These are phyloP conservation scores for Sclerotinia spermophila DNA, from an alignment of 2,329 filamentous ascomycete species.

Conservation along the genomic window DNA sequence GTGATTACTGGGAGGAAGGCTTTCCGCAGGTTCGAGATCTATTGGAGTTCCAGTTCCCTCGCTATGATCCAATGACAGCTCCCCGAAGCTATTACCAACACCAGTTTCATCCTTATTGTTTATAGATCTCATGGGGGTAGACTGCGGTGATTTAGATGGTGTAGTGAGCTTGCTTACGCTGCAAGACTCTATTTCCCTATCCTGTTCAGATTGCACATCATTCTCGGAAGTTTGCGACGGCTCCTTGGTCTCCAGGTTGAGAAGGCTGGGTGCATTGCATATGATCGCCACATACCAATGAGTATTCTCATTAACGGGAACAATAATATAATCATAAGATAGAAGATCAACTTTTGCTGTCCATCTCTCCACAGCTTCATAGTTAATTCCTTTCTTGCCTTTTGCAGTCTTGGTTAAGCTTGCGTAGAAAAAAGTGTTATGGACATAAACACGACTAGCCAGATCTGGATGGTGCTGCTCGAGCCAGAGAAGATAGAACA, in stretches of 20 bases:
- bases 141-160: neutral
- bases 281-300: slow-evolving; percentile 98
- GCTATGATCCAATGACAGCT: neutral
- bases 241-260: slow-evolving; percentile 34
- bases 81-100: neutral
- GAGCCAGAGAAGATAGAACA: slow-evolving; percentile 77
- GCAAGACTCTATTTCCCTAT: neutral
- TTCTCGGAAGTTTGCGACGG: slow-evolving; percentile 4
- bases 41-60: neutral
- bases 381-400: slow-evolving; percentile 66
- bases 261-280: slow-evolving; percentile 73
- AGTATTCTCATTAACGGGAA: slow-evolving; percentile 80
- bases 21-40: neutral
- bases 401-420: slow-evolving; percentile 61
- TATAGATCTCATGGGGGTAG: neutral
- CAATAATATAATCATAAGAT: slow-evolving; percentile 79
- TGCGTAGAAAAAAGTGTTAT: slow-evolving; percentile 90
- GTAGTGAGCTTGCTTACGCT: neutral
- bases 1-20: neutral
- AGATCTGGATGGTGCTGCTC: slow-evolving; percentile 56
- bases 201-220: neutral
- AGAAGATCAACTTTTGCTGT: slow-evolving; percentile 83
- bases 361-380: slow-evolving; percentile 82
- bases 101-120: neutral
- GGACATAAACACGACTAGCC: slow-evolving; percentile 71